Percentiles rank a stretch among this genome's conserved stretches.
Evolutionary conservation across 208 protist genomes (phyloP).

Genomic region (Acanthamoeba healyi): DNA sequence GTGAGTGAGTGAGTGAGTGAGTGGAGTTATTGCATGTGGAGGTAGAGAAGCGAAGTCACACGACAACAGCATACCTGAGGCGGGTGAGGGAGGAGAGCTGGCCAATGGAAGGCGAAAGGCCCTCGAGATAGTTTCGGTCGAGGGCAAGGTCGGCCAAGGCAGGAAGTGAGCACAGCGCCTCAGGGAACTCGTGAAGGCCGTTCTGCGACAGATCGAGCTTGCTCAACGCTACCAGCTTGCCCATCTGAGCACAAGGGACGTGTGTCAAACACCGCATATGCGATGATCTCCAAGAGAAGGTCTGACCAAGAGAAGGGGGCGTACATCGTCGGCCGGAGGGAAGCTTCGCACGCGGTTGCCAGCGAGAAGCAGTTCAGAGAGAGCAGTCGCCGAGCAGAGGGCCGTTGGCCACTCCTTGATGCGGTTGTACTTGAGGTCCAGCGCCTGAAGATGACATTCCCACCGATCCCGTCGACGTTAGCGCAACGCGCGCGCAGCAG

Average conservation of each 20-base stretch:
- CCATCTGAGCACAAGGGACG: not conserved
- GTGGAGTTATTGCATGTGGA: too few relatives aligned
- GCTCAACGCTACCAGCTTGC: not conserved
- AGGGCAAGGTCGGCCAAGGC: constrained; percentile 45
- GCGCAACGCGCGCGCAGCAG: too few relatives aligned
- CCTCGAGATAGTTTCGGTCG: constrained; percentile 48
- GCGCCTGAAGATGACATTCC: not conserved
- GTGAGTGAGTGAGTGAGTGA: too few relatives aligned
- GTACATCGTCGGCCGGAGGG: constrained; percentile 1
- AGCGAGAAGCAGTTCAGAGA: constrained; percentile 29
- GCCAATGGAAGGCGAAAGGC: constrained; percentile 1
- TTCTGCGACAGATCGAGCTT: constrained; percentile 68
- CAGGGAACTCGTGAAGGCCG: constrained; percentile 31
- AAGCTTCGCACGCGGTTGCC: constrained; percentile 53
- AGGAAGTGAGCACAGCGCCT: constrained; percentile 41
- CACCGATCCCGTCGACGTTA: too few relatives aligned
- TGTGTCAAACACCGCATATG: too few relatives aligned
- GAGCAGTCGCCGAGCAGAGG: constrained; percentile 24
- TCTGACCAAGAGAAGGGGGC: not conserved
- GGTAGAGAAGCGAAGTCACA: too few relatives aligned
- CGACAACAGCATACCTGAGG: constrained; percentile 58
- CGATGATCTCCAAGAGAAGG: too few relatives aligned
- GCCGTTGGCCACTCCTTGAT: constrained; percentile 1
- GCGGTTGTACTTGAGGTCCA: constrained; percentile 74
- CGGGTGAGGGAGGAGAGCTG: constrained; percentile 33